Conservation (phyloP, 1,139 yeast species). For the Diutina siamensis region DNA sequence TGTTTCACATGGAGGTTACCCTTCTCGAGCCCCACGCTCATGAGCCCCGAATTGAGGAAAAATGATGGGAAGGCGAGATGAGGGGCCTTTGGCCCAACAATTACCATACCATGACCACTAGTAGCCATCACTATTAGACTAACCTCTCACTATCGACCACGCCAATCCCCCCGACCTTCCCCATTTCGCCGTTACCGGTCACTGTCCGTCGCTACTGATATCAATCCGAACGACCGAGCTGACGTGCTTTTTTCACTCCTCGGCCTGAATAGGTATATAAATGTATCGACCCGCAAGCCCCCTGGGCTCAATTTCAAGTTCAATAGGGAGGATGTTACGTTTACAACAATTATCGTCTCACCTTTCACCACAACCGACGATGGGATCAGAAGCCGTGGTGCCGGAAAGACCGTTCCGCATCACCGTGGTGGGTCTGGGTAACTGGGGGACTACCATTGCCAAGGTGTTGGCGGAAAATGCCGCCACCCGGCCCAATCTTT, state of each 20-base stretch:
- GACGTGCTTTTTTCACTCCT: neutral
- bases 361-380: neutral
- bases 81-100: neutral
- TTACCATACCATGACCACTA: neutral
- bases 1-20: neutral
- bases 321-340: neutral
- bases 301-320: neutral
- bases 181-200: no score
- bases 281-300: neutral
- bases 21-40: neutral
- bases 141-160: neutral
- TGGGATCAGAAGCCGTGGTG: neutral
- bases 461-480: slow-evolving; percentile 86
- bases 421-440: slow-evolving; percentile 68
- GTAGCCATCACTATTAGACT: no score
- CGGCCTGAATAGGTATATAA: neutral
- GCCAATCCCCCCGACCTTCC: neutral
- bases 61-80: neutral
- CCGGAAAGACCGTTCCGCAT: slow-evolving; percentile 31
- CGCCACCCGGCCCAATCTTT: slow-evolving; percentile 52
- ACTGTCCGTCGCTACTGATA: no score
- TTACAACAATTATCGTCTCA: slow-evolving; percentile 4
- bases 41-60: neutral
- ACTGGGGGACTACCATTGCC: slow-evolving; percentile 95
- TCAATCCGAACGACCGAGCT: neutral